Conservation (phyloP, 352 stramenopile genomes). For the Globisporangium okanoganense region DNA sequence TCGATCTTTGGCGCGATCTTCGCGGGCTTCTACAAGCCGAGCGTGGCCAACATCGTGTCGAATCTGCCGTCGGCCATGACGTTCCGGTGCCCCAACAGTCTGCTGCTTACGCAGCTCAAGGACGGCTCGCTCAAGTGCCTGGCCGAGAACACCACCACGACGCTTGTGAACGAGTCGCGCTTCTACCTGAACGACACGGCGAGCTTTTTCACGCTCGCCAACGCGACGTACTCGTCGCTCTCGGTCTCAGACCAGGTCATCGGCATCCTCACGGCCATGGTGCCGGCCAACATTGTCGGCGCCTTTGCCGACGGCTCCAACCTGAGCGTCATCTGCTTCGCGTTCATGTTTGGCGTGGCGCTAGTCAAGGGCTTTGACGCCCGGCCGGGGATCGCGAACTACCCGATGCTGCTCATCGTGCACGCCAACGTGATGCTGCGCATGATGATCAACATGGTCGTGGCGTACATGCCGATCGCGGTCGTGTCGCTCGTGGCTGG, state of each 20-base stretch:
- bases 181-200: conserved; percentile 59
- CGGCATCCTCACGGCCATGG: conserved; percentile 51
- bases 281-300: conserved; percentile 73
- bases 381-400: conserved; percentile 49
- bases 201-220: conserved; percentile 33
- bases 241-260: conserved; percentile 72
- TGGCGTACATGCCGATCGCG: conserved; percentile 61
- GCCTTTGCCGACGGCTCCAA: conserved; percentile 51
- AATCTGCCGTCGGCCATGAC: conserved; percentile 25
- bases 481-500: conserved; percentile 74
- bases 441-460: conserved; percentile 68
- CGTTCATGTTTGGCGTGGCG: conserved; percentile 59
- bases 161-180: conserved; percentile 18
- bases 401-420: conserved; percentile 57
- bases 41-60: background rate
- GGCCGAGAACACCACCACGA: conserved; percentile 27
- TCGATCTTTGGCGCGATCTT: conserved; percentile 30
- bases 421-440: conserved; percentile 67
- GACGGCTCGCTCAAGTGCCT: conserved; percentile 42
- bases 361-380: conserved; percentile 58
- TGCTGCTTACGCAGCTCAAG: conserved; percentile 30
- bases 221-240: conserved; percentile 37
- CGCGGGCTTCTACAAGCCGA: conserved; percentile 18
- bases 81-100: conserved; percentile 42
- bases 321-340: conserved; percentile 74